Conservation (phyloP, 495 filamentous ascomycete species). For the Penicillium bialowiezense region DNA sequence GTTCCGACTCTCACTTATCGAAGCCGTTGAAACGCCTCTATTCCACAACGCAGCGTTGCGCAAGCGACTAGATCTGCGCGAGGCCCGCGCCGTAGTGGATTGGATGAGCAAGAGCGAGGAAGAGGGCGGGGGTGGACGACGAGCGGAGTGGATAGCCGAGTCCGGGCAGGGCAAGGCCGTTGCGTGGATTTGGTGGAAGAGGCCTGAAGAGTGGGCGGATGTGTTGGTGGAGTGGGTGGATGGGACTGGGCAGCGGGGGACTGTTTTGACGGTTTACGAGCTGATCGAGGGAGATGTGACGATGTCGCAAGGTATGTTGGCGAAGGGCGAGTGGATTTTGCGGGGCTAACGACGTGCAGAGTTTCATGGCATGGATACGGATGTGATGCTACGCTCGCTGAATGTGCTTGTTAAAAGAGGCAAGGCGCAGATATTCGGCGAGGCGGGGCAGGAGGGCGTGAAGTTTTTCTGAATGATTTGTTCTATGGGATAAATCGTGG, state of each 20-base stretch:
- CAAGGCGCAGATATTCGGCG: conserved; percentile 90
- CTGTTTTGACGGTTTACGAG: conserved; percentile 76
- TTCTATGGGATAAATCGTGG: conserved; percentile 21
- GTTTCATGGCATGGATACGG: conserved; percentile 83
- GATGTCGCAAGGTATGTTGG: conserved; percentile 50
- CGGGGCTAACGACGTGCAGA: conserved; percentile 50
- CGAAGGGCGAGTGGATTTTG: conserved; percentile 60
- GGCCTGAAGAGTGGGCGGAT: conserved; percentile 72
- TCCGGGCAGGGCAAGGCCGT: conserved; percentile 23
- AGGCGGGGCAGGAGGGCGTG: conserved; percentile 79
- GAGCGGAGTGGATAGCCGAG: conserved; percentile 67
- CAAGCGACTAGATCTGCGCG: conserved; percentile 57
- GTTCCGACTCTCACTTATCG: conserved; percentile 65
- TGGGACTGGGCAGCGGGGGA: conserved; percentile 67
- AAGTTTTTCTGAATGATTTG: conserved; percentile 83
- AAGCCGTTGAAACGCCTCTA: conserved; percentile 57
- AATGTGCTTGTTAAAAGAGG: conserved; percentile 78
- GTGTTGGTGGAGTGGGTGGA: conserved; percentile 65
- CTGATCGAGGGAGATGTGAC: conserved; percentile 66
- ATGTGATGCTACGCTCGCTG: conserved; percentile 75
- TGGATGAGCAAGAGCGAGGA: conserved; percentile 68
- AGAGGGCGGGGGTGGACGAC: conserved; percentile 50
- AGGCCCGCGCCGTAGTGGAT: conserved; percentile 66
- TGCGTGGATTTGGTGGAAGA: conserved; percentile 68
- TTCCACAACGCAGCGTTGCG: conserved; percentile 52